Base-by-base conservation (phyloP, 768 basidiomycete species). In the Tulasnella calospora region DNA sequence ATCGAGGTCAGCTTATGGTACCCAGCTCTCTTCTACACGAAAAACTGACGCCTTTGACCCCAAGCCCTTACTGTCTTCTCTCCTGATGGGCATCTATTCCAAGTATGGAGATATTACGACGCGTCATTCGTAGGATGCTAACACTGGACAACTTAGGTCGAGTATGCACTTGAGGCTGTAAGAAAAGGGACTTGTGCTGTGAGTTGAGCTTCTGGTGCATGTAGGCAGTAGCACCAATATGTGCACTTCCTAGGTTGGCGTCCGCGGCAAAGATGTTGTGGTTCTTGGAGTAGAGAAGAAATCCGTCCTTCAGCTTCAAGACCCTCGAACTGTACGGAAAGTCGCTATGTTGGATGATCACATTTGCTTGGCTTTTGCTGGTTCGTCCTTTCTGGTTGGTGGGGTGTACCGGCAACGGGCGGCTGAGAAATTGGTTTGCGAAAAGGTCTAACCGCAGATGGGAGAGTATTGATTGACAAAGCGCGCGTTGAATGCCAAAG, bases 261-360 rank as follows among this genome's bases (percentile, higher is more conserved):
- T 99, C 46, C 91, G 95, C 80, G 98, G 98, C 81, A 92, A 92
- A 83, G 92, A 96, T 81, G 94, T 96, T 38, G 98, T 98, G 2
- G 95, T 99, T 5, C 88, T 99, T 35, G 98, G 97, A 73, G 97
- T 99, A 40, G 98, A 99, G 88, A 99, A 99, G 93, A 99, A 98
- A 86, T 95, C 95, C 0, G 91, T 98, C 38, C 88, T 99, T 15
- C 98, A 99, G 85, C 89, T 99, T 23, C 98, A 99, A 87, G 98
- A 99, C 85, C 96, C 98, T 9, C 89, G 98, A 75, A 99, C 98
- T 0, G 96, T 99, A 21, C 88, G 98, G 76, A 99, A 99, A 85
- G 96, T 99, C 10, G 98, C 94, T 78, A 96, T 98, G 95, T 86
- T 99, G 74, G 98, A 99, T 83, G 98, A 99, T 83, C 98, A 99